Evolutionary conservation across 257 asterid genomes (phyloP).

Genomic region (Solanum chiquidenum): DNA sequence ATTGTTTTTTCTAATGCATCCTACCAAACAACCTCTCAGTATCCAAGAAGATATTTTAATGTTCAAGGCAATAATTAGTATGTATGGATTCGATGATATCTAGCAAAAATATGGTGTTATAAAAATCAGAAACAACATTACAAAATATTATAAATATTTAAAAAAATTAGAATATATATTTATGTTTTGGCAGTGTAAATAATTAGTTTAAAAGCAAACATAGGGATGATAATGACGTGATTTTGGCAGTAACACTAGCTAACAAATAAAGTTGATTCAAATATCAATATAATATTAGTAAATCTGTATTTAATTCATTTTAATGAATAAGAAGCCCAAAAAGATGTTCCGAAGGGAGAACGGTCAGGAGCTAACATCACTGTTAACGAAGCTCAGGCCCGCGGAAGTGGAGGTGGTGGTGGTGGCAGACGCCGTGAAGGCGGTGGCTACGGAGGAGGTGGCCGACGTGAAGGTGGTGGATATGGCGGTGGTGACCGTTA

Average conservation of each 20-base stretch:
- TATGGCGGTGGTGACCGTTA: constrained; percentile 15
- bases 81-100: neutral
- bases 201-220: neutral
- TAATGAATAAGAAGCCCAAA: neutral
- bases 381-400: constrained; percentile 84
- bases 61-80: neutral
- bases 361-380: constrained; percentile 74
- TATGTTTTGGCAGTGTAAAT: too few relatives aligned
- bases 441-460: constrained; percentile 10
- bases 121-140: neutral
- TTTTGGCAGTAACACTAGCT: too few relatives aligned
- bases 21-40: too few relatives aligned
- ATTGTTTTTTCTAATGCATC: too few relatives aligned
- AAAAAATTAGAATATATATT: too few relatives aligned
- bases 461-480: constrained; percentile 18
- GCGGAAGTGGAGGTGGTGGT: constrained; percentile 50
- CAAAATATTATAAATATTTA: neutral
- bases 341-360: constrained; percentile 31
- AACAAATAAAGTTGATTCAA: neutral
- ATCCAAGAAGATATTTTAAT: neutral
- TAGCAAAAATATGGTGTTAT: neutral
- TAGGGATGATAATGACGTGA: neutral
- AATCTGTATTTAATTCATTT: neutral
- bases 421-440: constrained; percentile 13
- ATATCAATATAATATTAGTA: neutral